Conservation (phyloP, 768 basidiomycete species). For the Lactifluus subvellereus region DNA sequence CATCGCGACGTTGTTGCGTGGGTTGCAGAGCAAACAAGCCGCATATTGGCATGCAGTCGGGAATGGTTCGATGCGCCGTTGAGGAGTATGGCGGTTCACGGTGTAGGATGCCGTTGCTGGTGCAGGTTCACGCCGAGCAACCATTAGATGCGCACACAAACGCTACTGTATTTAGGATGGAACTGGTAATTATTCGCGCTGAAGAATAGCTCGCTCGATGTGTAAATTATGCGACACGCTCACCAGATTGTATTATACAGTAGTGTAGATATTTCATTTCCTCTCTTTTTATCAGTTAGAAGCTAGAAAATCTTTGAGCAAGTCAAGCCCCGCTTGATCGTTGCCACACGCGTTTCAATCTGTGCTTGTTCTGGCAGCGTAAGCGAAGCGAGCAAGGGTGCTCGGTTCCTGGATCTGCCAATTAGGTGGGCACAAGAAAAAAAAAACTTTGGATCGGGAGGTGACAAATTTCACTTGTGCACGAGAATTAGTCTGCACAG, state of each 20-base stretch:
- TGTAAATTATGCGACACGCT: slow-evolving; percentile 1
- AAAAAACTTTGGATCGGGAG: neutral
- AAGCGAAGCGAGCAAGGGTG: neutral
- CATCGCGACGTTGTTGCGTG: slow-evolving; percentile 37
- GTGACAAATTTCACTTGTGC: neutral
- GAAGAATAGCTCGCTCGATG: neutral
- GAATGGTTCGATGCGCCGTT: slow-evolving; percentile 2
- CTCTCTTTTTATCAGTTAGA: neutral
- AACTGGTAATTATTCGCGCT: neutral
- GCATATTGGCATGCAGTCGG: slow-evolving; percentile 33
- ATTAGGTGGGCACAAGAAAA: neutral
- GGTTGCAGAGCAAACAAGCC: slow-evolving; percentile 38
- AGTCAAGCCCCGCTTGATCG: neutral
- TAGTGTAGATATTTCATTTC: neutral
- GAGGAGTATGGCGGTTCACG: neutral
- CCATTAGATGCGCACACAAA: neutral
- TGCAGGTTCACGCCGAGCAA: neutral
- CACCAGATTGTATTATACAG: slow-evolving; percentile 6
- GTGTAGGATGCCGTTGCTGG: neutral
- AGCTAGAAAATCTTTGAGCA: neutral
- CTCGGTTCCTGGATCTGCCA: slow-evolving; percentile 2
- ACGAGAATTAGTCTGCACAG: neutral
- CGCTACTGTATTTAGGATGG: neutral
- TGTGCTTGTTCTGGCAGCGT: neutral
- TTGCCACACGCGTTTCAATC: neutral